These are phyloP conservation scores for Metschnikowia matae DNA, from an alignment of 805 yeast species.

Conservation along the genomic window DNA sequence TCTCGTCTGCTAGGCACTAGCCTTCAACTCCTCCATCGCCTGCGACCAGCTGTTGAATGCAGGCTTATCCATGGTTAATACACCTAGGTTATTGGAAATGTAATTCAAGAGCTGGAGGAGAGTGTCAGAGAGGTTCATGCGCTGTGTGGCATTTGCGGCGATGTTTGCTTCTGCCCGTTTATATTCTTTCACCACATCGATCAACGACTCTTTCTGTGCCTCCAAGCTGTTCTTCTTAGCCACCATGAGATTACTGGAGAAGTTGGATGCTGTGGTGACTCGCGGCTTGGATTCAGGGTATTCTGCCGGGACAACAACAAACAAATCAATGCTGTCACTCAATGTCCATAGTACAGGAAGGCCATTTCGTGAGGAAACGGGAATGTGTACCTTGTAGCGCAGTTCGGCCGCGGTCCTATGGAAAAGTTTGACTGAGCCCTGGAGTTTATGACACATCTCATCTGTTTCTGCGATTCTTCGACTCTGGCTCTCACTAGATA, in stretches of 20 bases:
- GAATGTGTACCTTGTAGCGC: conserved; percentile 31
- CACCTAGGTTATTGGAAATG: conserved; percentile 24
- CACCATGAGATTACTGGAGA: conserved; percentile 27
- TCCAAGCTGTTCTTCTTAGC: conserved; percentile 19
- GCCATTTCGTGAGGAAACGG: conserved; percentile 17
- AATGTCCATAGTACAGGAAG: conserved; percentile 30
- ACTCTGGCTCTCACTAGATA: neutral
- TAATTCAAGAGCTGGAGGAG: conserved; percentile 30
- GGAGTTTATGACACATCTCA: conserved; percentile 27
- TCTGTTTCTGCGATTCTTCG: conserved; percentile 13
- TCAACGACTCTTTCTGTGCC: conserved; percentile 12
- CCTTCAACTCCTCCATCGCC: neutral
- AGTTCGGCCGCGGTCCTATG: conserved; percentile 23
- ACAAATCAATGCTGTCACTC: conserved; percentile 26
- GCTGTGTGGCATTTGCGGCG: conserved; percentile 18
- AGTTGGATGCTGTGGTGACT: conserved; percentile 27
- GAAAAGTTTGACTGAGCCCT: conserved; percentile 23
- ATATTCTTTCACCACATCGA: conserved; percentile 22
- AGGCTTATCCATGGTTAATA: neutral
- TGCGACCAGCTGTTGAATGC: neutral
- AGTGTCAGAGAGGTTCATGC: conserved; percentile 13
- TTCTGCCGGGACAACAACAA: conserved; percentile 29
- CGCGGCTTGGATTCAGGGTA: conserved; percentile 27
- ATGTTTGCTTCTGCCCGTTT: conserved; percentile 28
- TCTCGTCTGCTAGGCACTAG: neutral